Percentiles rank a stretch among this genome's conserved stretches.
These are phyloP conservation scores for Rhizophora mangle DNA, from an alignment of 345 rosid species.

Conservation along the genomic window DNA sequence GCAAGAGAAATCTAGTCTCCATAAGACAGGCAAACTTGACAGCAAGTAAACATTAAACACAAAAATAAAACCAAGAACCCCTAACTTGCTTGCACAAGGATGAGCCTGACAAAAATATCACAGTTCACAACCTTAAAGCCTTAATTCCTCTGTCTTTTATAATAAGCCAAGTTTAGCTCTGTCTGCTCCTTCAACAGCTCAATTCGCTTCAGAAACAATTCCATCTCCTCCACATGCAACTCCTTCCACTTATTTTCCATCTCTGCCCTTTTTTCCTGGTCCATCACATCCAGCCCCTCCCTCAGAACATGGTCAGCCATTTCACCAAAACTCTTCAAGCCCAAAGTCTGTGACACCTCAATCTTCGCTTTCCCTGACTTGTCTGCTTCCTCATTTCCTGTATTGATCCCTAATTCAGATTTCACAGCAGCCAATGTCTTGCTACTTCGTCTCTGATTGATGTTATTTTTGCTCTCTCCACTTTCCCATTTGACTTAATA, in stretches of 20 bases:
- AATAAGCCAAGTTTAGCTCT: slow-evolving; percentile 17
- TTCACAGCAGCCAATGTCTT: not conserved
- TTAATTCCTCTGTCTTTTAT: slow-evolving; percentile 1
- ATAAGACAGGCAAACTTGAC: not conserved
- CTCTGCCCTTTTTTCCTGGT: slow-evolving; percentile 12
- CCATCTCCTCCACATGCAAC: slow-evolving; percentile 23
- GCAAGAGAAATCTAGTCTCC: not conserved
- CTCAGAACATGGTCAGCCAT: slow-evolving; percentile 21
- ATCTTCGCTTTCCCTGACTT: slow-evolving; percentile 23
- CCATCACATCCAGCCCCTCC: slow-evolving; percentile 10
- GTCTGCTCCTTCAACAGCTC: slow-evolving; percentile 24
- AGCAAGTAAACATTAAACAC: not conserved
- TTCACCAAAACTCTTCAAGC: not conserved
- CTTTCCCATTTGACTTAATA: not conserved
- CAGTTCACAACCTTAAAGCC: too few species aligned
- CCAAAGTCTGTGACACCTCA: slow-evolving; percentile 3
- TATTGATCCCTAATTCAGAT: slow-evolving; percentile 6
- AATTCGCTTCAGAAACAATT: slow-evolving; percentile 21
- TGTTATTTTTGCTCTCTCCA: slow-evolving; percentile 1
- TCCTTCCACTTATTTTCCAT: slow-evolving; percentile 32
- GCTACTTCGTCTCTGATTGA: not conserved
- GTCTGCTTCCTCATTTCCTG: not conserved
- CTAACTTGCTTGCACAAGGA: not conserved
- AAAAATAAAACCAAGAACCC: not conserved
- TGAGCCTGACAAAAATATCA: not conserved